A percentile compares a stretch with the other conserved stretches of the same genome.
Evolutionary conservation across 305 asterid species (phyloP).

Genomic region (Fraxinus floribunda): DNA sequence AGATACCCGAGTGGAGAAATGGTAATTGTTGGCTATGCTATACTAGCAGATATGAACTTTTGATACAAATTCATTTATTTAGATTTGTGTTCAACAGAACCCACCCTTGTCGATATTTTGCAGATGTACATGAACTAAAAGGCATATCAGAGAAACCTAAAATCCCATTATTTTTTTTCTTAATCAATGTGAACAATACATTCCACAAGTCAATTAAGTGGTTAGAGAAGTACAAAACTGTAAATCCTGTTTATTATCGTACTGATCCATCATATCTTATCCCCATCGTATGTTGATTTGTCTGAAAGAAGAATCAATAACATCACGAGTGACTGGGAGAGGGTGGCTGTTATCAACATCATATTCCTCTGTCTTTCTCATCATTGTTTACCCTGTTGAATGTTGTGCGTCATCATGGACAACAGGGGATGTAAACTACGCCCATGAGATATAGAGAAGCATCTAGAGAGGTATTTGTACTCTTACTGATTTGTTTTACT

Average conservation of each 20-base stretch:
- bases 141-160: neutral
- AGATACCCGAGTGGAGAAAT: neutral
- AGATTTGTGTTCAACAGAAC: neutral
- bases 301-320: slow-evolving; percentile 40
- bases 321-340: slow-evolving; percentile 24
- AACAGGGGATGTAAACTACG: neutral
- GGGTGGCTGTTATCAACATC: slow-evolving; percentile 22
- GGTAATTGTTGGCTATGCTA: neutral
- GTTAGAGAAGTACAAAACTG: neutral
- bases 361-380: slow-evolving; percentile 12
- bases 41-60: neutral
- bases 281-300: slow-evolving; percentile 14
- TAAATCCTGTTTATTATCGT: neutral
- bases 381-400: slow-evolving; percentile 19
- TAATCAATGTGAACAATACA: neutral
- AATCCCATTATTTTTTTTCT: neutral
- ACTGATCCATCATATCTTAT: neutral
- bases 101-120: neutral
- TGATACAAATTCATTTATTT: neutral
- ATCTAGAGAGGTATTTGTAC: neutral
- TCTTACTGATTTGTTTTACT: neutral
- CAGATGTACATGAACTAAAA: neutral
- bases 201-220: neutral
- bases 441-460: neutral
- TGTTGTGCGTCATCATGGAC: slow-evolving; percentile 25